Percentiles rank a stretch among this genome's conserved stretches.
phyloP scores from a whole-genome alignment of 441 rosid species.

The Syzygium syzygioides region DNA sequence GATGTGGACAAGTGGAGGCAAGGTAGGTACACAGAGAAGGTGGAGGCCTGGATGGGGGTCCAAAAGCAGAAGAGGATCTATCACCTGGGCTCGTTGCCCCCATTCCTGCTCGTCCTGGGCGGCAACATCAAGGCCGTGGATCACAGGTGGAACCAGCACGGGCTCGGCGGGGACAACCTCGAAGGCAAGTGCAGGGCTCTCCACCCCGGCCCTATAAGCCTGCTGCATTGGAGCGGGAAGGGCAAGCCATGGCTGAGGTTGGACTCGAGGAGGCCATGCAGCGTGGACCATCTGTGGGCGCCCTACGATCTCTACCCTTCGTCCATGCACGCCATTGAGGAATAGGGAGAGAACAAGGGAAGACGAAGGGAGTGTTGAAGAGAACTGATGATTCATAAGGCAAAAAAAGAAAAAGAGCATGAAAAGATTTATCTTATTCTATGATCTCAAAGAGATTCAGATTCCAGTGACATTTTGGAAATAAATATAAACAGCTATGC shows the following conservation, averaged over 20 bases:
- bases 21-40: background rate
- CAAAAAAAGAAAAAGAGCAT: background rate
- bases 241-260: slow-evolving; percentile 6
- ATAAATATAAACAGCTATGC: background rate
- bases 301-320: background rate
- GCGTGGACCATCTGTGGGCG: slow-evolving; percentile 2
- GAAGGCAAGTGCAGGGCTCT: slow-evolving; percentile 6
- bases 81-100: background rate
- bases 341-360: background rate
- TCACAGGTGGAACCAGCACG: slow-evolving; percentile 4
- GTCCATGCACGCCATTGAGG: background rate
- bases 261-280: slow-evolving; percentile 7
- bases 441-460: background rate
- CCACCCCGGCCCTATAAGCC: background rate
- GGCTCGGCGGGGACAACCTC: background rate
- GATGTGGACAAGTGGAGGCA: slow-evolving; percentile 1
- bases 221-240: slow-evolving; percentile 4
- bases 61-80: slow-evolving; percentile 1
- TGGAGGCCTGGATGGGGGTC: background rate
- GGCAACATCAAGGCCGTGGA: background rate
- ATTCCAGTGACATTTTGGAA: background rate
- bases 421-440: background rate
- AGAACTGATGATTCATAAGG: background rate
- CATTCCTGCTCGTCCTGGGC: background rate
- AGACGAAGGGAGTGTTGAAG: background rate